Conservation (phyloP, 345 rosid genomes). For the Gossypium stocksii region DNA sequence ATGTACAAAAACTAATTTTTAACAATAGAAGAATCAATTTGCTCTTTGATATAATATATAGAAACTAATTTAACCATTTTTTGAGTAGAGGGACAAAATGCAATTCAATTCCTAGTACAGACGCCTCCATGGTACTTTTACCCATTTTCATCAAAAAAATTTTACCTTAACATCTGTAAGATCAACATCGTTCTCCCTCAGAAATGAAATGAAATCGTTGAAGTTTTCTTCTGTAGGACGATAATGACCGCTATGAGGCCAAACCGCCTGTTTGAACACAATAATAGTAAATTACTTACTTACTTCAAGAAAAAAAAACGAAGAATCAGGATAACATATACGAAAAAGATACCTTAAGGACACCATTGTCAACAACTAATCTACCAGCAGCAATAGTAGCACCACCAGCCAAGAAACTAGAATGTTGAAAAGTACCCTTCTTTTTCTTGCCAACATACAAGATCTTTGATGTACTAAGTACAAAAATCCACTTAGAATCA, state of each 20-base stretch:
- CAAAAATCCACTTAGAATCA: conserved; percentile 81
- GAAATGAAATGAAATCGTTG: conserved; percentile 61
- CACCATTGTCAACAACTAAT: conserved; percentile 43
- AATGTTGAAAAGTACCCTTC: conserved; percentile 64
- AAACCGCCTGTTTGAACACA: conserved; percentile 57
- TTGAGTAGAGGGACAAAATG: no score
- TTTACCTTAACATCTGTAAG: conserved; percentile 70
- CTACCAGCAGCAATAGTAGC: conserved; percentile 60
- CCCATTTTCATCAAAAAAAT: background rate
- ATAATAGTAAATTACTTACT: background rate
- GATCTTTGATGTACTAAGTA: conserved; percentile 54
- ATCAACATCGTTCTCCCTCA: conserved; percentile 72
- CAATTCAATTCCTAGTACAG: no score
- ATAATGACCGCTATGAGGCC: conserved; percentile 99
- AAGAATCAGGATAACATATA: background rate
- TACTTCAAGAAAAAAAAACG: background rate
- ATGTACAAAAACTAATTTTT: no score
- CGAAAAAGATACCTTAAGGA: conserved; percentile 38
- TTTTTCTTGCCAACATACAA: conserved; percentile 56
- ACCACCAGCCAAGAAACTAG: conserved; percentile 78
- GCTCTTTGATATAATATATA: no score
- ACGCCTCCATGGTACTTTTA: background rate
- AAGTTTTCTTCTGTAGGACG: conserved; percentile 84
- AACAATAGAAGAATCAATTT: no score
- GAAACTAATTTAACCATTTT: no score